phyloP scores from a whole-genome alignment of 73 alveolate species.

The Urostyla sp. region DNA sequence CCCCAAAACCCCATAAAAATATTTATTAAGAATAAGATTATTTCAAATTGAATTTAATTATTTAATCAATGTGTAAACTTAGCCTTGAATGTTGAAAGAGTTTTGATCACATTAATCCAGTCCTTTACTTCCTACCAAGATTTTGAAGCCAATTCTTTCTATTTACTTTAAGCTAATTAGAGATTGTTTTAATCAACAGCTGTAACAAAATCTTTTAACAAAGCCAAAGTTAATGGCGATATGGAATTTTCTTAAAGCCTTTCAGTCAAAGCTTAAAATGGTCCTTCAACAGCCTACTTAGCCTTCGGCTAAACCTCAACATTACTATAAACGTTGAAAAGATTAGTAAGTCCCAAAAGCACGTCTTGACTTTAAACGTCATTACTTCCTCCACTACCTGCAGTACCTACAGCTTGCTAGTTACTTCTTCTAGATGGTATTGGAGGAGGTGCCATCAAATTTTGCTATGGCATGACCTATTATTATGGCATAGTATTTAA shows the following conservation, averaged over 20 bases:
- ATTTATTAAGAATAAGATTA: too few relatives aligned
- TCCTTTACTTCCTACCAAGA: constrained; percentile 52
- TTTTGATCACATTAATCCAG: constrained; percentile 42
- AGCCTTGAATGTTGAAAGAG: constrained; percentile 9
- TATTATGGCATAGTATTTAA: not conserved
- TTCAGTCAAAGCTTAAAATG: not conserved
- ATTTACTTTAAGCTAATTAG: constrained; percentile 5
- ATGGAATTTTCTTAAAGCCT: not conserved
- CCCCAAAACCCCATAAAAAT: too few relatives aligned
- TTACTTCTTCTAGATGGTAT: not conserved
- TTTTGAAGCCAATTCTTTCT: constrained; percentile 40
- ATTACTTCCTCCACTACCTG: constrained; percentile 56
- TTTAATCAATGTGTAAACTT: constrained; percentile 43
- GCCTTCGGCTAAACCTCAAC: constrained; percentile 40
- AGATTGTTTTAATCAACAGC: constrained; percentile 42
- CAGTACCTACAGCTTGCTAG: constrained; percentile 27
- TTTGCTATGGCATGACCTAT: not conserved
- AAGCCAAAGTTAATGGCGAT: not conserved
- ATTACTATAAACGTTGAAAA: constrained; percentile 2
- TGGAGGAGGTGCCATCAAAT: constrained; percentile 25
- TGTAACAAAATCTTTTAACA: not conserved
- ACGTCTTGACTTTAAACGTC: constrained; percentile 38
- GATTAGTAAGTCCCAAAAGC: constrained; percentile 1
- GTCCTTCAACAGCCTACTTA: constrained; percentile 21
- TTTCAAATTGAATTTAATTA: constrained; percentile 5